phyloP scores from a whole-genome alignment of 306 rosid species.

The Quercus dentata region DNA sequence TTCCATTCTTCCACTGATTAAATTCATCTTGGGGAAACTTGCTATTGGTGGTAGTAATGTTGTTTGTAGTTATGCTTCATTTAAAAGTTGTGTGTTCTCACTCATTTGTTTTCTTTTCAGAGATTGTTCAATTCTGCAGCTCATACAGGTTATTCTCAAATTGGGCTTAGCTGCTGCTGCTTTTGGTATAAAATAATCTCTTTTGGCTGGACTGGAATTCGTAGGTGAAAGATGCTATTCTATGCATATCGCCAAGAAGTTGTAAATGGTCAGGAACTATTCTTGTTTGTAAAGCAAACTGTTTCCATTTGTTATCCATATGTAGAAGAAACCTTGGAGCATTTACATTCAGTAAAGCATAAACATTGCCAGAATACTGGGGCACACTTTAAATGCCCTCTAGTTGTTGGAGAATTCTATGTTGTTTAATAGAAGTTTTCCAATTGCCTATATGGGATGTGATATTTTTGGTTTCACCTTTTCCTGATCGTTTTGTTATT shows the following conservation, averaged over 20 bases:
- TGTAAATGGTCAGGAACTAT: constrained; percentile 46
- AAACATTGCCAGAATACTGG: constrained; percentile 26
- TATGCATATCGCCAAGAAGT: constrained; percentile 35
- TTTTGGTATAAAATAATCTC: constrained; percentile 31
- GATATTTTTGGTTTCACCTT: neutral
- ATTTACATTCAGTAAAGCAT: constrained; percentile 30
- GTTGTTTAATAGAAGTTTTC: constrained; percentile 3
- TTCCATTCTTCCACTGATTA: neutral
- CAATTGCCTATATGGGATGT: neutral
- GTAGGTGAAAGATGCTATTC: constrained; percentile 36
- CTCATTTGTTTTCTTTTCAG: constrained; percentile 15
- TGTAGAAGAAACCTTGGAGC: constrained; percentile 38
- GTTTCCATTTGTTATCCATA: constrained; percentile 40
- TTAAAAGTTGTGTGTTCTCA: neutral
- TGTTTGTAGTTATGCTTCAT: neutral
- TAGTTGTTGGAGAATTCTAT: constrained; percentile 21
- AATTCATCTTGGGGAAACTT: neutral
- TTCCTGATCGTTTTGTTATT: neutral
- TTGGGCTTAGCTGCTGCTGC: constrained; percentile 39
- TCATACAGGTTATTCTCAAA: constrained; percentile 30
- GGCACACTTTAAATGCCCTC: constrained; percentile 4
- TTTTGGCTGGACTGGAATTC: constrained; percentile 26
- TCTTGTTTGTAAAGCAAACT: constrained; percentile 58
- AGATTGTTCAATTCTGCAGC: constrained; percentile 24
- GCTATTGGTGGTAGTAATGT: neutral